Conservation (phyloP, 129 eudicot genomes). For the Chrysanthemum seticuspe region DNA sequence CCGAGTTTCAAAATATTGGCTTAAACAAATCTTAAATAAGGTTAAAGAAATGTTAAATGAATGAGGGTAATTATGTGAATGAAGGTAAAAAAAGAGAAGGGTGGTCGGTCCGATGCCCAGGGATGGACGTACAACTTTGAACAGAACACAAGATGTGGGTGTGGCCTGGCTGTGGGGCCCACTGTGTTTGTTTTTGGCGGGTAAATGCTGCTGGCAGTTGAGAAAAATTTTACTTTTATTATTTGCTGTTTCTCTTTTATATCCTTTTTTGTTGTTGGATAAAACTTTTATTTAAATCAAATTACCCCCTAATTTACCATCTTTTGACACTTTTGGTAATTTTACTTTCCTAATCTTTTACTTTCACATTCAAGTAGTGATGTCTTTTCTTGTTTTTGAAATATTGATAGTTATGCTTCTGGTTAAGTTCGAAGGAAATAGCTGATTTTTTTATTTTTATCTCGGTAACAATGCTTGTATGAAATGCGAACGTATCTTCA, state of each 20-base stretch:
- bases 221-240: not conserved
- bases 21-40: no score
- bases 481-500: no score
- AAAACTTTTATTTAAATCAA: slow-evolving; percentile 9
- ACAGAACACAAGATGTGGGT: slow-evolving; percentile 11
- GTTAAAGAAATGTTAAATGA: not conserved
- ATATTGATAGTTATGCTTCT: no score
- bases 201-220: slow-evolving; percentile 31
- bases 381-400: not conserved
- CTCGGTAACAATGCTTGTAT: no score
- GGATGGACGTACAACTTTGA: slow-evolving; percentile 28
- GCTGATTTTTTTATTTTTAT: no score
- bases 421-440: no score
- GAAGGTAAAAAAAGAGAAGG: slow-evolving; percentile 6
- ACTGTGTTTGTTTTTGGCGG: slow-evolving; percentile 33
- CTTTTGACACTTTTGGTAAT: slow-evolving; percentile 12
- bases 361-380: not conserved
- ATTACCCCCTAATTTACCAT: not conserved
- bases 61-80: slow-evolving; percentile 2
- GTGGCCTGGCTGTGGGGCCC: slow-evolving; percentile 8
- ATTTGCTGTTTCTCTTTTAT: slow-evolving; percentile 22
- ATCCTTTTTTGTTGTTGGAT: not conserved
- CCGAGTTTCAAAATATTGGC: no score
- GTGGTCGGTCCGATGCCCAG: slow-evolving; percentile 30
- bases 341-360: slow-evolving; percentile 17